Conservation (phyloP, 1,139 yeast genomes). For the Petasospora rhodanensis region DNA sequence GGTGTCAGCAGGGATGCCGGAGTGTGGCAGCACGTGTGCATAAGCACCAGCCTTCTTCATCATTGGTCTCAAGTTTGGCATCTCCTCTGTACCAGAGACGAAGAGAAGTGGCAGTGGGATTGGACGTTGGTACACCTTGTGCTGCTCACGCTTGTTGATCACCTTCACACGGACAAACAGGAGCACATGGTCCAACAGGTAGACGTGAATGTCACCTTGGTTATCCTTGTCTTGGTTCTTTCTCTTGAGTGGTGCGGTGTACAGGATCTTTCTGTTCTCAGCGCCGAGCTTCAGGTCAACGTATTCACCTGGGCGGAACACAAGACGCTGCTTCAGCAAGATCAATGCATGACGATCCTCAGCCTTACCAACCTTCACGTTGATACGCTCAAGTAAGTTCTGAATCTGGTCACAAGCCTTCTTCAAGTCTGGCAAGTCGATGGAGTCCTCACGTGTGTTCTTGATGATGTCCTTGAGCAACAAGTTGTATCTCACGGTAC, state of each 20-base stretch:
- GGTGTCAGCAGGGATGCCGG: constrained; percentile 15
- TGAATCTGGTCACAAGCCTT: constrained; percentile 75
- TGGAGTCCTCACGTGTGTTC: constrained; percentile 59
- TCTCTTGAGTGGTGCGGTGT: constrained; percentile 72
- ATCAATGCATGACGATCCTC: constrained; percentile 89
- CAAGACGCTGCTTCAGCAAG: constrained; percentile 72
- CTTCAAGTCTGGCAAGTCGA: constrained; percentile 64
- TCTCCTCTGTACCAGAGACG: constrained; percentile 72
- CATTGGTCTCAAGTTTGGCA: constrained; percentile 54
- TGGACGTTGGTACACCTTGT: constrained; percentile 89
- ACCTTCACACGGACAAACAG: constrained; percentile 82
- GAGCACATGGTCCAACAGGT: constrained; percentile 83
- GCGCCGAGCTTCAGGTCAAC: constrained; percentile 82
- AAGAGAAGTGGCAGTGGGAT: constrained; percentile 83
- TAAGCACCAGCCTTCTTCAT: constrained; percentile 34
- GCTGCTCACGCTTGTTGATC: constrained; percentile 86
- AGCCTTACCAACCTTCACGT: constrained; percentile 88
- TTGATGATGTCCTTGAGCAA: constrained; percentile 80
- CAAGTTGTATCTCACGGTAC: constrained; percentile 92
- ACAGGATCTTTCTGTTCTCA: constrained; percentile 71
- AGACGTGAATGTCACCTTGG: constrained; percentile 69
- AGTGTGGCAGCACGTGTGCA: constrained; percentile 36
- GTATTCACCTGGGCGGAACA: constrained; percentile 78
- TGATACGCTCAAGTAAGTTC: constrained; percentile 73
- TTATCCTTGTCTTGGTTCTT: constrained; percentile 75